Evolutionary conservation across 169 alveolate species (phyloP).

Genomic region (Ichthyophthirius multifiliis): DNA sequence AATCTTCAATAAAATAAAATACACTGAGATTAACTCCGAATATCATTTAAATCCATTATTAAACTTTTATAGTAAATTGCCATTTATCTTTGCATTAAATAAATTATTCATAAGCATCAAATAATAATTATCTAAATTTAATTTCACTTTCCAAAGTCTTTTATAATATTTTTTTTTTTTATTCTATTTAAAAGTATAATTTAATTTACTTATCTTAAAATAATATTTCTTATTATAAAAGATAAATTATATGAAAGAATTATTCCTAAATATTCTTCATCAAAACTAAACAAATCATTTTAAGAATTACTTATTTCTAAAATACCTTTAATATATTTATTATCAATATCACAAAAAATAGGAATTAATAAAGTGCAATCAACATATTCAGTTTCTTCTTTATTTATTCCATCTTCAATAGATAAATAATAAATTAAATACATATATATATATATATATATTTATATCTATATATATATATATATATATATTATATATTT

Average conservation of each 20-base stretch:
- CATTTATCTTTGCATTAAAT: background rate
- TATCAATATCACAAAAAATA: slow-evolving; percentile 16
- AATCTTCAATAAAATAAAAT: slow-evolving; percentile 29
- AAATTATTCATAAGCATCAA: slow-evolving; percentile 9
- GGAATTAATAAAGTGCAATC: slow-evolving; percentile 26
- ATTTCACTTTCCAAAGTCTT: background rate
- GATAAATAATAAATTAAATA: too few relatives aligned
- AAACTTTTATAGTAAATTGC: background rate
- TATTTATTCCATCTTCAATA: background rate
- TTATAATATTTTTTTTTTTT: too few relatives aligned
- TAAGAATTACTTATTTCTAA: slow-evolving; percentile 31
- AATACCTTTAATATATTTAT: slow-evolving; percentile 20
- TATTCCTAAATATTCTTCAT: slow-evolving; percentile 45
- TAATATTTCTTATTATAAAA: background rate
- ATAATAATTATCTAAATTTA: slow-evolving; percentile 16
- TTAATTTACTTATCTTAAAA: background rate
- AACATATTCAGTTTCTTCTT: slow-evolving; percentile 27
- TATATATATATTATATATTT: too few relatives aligned
- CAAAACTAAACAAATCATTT: slow-evolving; percentile 33
- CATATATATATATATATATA: background rate
- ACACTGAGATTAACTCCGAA: slow-evolving; percentile 9
- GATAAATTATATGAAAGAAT: background rate
- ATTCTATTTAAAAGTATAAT: background rate
- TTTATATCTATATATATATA: too few relatives aligned
- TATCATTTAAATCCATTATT: background rate